Evolutionary conservation across 2,329 filamentous ascomycete species (phyloP).

Genomic region (Claviceps spartinae): DNA sequence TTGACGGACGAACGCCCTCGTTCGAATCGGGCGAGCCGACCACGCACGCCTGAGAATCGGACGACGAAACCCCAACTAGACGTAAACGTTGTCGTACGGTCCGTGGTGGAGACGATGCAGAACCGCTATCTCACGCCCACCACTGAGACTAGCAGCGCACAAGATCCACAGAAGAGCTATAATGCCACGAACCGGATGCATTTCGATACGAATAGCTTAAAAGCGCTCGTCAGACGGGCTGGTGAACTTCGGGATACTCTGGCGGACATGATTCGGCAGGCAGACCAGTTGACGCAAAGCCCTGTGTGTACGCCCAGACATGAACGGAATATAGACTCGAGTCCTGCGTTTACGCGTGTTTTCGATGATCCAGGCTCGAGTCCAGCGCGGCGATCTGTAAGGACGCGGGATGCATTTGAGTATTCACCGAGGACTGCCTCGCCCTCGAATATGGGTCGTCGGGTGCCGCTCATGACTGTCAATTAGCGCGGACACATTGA

Average conservation of each 20-base stretch:
- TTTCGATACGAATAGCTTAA: constrained; percentile 57
- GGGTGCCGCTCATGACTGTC: constrained; percentile 54
- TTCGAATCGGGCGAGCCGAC: constrained; percentile 26
- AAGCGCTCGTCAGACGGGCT: constrained; percentile 49
- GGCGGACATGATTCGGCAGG: constrained; percentile 45
- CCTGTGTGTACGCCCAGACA: constrained; percentile 37
- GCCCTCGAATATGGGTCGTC: constrained; percentile 33
- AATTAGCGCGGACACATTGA: constrained; percentile 20
- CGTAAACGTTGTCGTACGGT: constrained; percentile 39
- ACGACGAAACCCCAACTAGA: constrained; percentile 18
- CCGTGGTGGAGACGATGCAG: constrained; percentile 52
- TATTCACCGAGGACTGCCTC: constrained; percentile 40
- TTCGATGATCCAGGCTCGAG: constrained; percentile 49
- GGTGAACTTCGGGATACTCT: constrained; percentile 44
- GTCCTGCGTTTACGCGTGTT: constrained; percentile 53
- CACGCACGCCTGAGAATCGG: constrained; percentile 26
- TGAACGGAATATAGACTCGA: constrained; percentile 36
- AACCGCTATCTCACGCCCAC: constrained; percentile 28
- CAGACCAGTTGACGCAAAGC: constrained; percentile 44
- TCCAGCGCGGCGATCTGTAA: constrained; percentile 32
- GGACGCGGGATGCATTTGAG: constrained; percentile 38
- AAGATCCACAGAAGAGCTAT: constrained; percentile 14
- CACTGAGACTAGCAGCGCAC: constrained; percentile 22
- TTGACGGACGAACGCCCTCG: constrained; percentile 24
- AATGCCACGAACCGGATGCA: constrained; percentile 41